Conservation (phyloP, 208 protist genomes). For the Trypanosomatidae sp. region DNA sequence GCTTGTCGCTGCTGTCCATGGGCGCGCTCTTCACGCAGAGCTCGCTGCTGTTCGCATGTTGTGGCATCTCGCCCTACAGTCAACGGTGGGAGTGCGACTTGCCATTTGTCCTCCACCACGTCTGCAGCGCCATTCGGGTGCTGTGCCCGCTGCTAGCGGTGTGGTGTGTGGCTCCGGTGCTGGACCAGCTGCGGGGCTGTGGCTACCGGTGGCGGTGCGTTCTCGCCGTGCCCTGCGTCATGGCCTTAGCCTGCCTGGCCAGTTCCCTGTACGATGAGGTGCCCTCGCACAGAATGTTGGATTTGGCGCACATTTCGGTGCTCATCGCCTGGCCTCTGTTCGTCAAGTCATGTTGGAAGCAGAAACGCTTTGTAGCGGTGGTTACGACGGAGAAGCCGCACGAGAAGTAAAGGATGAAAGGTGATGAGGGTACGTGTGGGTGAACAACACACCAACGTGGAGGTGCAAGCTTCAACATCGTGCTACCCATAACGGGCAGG, state of each 20-base stretch:
- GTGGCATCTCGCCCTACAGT: conserved; percentile 34
- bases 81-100: conserved; percentile 62
- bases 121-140: conserved; percentile 50
- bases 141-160: conserved; percentile 54
- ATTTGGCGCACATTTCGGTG: conserved; percentile 18
- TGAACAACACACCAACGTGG: background rate
- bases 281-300: conserved; percentile 21
- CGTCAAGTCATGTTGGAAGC: conserved; percentile 34
- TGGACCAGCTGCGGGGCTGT: conserved; percentile 41
- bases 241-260: conserved; percentile 21
- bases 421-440: background rate
- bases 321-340: conserved; percentile 30
- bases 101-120: conserved; percentile 69
- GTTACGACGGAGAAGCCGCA: conserved; percentile 30
- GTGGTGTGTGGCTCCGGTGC: conserved; percentile 56
- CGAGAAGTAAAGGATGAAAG: conserved; percentile 22
- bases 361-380: conserved; percentile 27
- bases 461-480: too few relatives aligned
- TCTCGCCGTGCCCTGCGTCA: conserved; percentile 35
- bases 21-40: conserved; percentile 49
- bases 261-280: conserved; percentile 15
- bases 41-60: conserved; percentile 54
- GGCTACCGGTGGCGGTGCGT: conserved; percentile 40
- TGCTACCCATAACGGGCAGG: background rate
- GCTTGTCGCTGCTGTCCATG: conserved; percentile 59